phyloP scores from a whole-genome alignment of 441 rosid species.

The Flueggea neowawraea region DNA sequence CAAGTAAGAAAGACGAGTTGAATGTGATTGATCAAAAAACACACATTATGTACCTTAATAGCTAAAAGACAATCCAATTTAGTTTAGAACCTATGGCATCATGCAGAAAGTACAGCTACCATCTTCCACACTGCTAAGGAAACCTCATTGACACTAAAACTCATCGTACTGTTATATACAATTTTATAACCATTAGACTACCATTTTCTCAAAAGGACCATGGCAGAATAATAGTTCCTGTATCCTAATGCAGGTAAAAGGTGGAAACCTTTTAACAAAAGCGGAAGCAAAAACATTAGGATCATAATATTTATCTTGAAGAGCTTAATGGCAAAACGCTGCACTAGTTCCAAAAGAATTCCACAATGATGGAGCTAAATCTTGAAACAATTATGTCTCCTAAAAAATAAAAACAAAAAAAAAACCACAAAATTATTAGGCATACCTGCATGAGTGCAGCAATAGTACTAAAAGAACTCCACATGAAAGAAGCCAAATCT shows the following conservation, averaged over 20 bases:
- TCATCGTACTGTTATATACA: too few species aligned
- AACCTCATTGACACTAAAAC: too few species aligned
- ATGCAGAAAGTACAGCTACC: too few species aligned
- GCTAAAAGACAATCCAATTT: neutral
- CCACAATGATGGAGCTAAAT: conserved; percentile 89
- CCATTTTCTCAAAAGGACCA: too few species aligned
- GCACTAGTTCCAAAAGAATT: conserved; percentile 76
- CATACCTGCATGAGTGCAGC: conserved; percentile 88
- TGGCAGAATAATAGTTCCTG: neutral
- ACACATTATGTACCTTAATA: neutral
- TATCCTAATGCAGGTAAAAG: neutral
- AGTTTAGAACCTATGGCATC: too few species aligned
- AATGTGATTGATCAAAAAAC: neutral
- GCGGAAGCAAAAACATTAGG: neutral
- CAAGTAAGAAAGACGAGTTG: conserved; percentile 16
- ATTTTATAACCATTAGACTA: too few species aligned
- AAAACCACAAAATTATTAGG: conserved; percentile 29
- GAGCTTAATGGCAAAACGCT: conserved; percentile 77
- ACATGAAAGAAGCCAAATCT: conserved; percentile 86
- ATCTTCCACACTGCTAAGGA: too few species aligned
- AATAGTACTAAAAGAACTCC: conserved; percentile 85
- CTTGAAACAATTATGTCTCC: conserved; percentile 90
- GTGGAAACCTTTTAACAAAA: neutral
- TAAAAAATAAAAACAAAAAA: conserved; percentile 33
- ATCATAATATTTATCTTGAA: conserved; percentile 8